Base-by-base conservation (phyloP, 1,139 yeast genomes). In the Scheffersomyces lignicola region DNA sequence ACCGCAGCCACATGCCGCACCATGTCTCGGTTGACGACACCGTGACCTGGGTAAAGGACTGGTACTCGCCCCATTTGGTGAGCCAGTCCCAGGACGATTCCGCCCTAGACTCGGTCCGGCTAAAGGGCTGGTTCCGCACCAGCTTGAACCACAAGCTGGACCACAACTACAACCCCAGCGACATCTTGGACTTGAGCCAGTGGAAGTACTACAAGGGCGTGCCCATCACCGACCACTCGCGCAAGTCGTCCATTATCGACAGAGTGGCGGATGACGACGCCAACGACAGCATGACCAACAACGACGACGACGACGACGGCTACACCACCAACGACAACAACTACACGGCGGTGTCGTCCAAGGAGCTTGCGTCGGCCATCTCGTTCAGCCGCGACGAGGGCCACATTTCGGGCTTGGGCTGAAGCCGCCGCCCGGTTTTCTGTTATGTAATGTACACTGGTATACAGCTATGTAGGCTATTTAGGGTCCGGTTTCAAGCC, bases 41-140 rank as follows among this genome's bases (percentile, higher is more conserved):
- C 16, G 52, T 56, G 33, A 64, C 70, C 10, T 70, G 76, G 76
- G 53, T 63, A 28, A 62, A 64, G 31, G 72, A 63, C 37, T 67
- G 73, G 73, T 65, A 63, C 48, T 47, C 51, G 18, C 71, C 73
- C 20, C 49, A 59, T 47, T 47, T 50, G 26, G 68, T 69, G 18
- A 45, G 44, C 24, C 56, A 57, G 22, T 38, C 47, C 15, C 50
- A 48, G 13, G 53, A 45, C 31, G 26, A 34, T 4, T 37, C 45
- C 11, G 37, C 49, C 4, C 45, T 50, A 9, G 40, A 43, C 28
- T 35, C 45, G 7, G 35, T 44, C 8, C 39, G 45, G 24, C 49
- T 70, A 36, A 68, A 63, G 47, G 73, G 74, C 7, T 70, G 76
- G 76, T 56, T 54, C 45, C 64, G 60, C 44, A 55, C 58, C 3